Evolutionary conservation across 768 basidiomycete genomes (phyloP).

Genomic region (Lactarius indigo): DNA sequence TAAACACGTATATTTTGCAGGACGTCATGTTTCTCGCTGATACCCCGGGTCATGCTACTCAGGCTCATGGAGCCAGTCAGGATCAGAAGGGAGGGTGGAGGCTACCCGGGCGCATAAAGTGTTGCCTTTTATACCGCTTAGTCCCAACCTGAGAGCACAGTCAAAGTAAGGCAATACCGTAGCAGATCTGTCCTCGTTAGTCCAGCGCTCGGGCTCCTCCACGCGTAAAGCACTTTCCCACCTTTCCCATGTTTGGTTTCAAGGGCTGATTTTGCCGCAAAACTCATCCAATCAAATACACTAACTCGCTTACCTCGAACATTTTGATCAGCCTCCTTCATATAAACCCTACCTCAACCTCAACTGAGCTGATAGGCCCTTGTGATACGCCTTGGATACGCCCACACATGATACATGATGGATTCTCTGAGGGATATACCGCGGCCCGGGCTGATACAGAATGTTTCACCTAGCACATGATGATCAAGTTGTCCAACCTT

Average conservation of each 20-base stretch:
- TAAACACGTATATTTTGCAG: constrained; percentile 66
- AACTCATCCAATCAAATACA: neutral
- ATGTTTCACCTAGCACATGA: neutral
- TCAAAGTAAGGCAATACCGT: neutral
- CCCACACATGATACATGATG: neutral
- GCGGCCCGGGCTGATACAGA: neutral
- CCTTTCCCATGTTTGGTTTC: neutral
- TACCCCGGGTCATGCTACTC: constrained; percentile 1
- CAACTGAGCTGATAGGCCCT: neutral
- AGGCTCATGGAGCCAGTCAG: neutral
- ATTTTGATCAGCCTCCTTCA: neutral
- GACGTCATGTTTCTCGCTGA: constrained; percentile 14
- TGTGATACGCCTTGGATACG: too few relatives aligned
- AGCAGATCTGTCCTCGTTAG: neutral
- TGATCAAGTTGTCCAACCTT: neutral
- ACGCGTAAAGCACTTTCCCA: neutral
- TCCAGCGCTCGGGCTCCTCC: neutral
- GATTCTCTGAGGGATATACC: neutral
- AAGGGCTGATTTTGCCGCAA: neutral
- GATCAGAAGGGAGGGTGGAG: neutral
- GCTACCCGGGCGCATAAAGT: neutral
- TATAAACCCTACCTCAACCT: neutral
- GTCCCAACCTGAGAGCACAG: neutral
- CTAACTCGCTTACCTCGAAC: neutral
- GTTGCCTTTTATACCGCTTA: neutral